Evolutionary conservation across 768 basidiomycete genomes (phyloP).

Genomic region (Grammothele lineata): DNA sequence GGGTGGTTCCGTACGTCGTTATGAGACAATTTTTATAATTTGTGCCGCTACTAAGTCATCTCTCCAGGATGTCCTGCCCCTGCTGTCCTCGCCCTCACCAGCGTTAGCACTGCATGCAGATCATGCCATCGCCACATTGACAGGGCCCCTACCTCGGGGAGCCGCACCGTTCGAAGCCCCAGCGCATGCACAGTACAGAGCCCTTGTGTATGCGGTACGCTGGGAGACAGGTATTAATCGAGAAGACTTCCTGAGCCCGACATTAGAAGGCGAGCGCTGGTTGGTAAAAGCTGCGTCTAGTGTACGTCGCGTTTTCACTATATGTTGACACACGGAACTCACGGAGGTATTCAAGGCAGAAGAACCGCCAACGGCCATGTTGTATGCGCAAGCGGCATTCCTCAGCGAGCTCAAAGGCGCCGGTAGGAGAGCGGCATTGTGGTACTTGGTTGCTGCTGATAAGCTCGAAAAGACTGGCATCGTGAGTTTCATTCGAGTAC

Average conservation of each 20-base stretch:
- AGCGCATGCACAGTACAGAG: slow-evolving; percentile 63
- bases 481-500: too few species aligned
- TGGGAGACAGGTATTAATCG: slow-evolving; percentile 68
- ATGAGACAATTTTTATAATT: neutral
- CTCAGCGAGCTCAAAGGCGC: slow-evolving; percentile 56
- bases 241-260: slow-evolving; percentile 51
- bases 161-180: slow-evolving; percentile 38
- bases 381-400: slow-evolving; percentile 76
- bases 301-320: slow-evolving; percentile 40
- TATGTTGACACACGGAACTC: too few species aligned
- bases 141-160: slow-evolving; percentile 29
- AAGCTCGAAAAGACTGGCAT: slow-evolving; percentile 81
- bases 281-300: slow-evolving; percentile 80
- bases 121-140: slow-evolving; percentile 50
- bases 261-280: slow-evolving; percentile 79
- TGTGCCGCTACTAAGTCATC: neutral
- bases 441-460: slow-evolving; percentile 76
- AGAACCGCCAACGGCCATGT: slow-evolving; percentile 74
- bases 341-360: slow-evolving; percentile 53
- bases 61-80: slow-evolving; percentile 73
- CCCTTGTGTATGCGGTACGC: slow-evolving; percentile 63
- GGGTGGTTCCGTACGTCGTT: slow-evolving; percentile 74
- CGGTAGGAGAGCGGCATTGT: slow-evolving; percentile 65
- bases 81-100: slow-evolving; percentile 65
- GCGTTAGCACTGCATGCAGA: slow-evolving; percentile 56